Evolutionary conservation across 352 stramenopile genomes (phyloP).

Genomic region (Phytophthora agathidicida): DNA sequence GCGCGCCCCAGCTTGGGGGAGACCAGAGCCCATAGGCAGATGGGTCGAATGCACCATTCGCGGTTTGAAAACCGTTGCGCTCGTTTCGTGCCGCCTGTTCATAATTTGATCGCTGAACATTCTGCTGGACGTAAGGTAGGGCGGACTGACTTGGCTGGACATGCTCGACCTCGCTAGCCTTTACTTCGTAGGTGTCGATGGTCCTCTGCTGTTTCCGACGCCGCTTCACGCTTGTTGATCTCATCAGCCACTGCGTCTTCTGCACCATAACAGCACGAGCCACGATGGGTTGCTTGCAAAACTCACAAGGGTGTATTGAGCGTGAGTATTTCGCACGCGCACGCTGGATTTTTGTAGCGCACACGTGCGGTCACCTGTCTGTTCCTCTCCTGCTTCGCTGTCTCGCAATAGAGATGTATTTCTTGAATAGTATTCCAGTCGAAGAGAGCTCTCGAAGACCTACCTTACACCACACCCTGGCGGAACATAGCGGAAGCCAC

Average conservation of each 20-base stretch:
- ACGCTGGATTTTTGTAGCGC: constrained; percentile 5
- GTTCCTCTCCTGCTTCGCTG: constrained; percentile 7
- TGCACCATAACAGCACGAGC: constrained; percentile 9
- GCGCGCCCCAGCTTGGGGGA: too few relatives aligned
- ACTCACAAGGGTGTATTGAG: constrained; percentile 29
- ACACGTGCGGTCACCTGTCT: constrained; percentile 3
- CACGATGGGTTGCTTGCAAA: constrained; percentile 13
- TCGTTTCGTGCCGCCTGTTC: constrained; percentile 39
- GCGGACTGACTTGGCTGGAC: constrained; percentile 20
- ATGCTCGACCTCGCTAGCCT: not conserved
- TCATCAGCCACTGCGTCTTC: constrained; percentile 2
- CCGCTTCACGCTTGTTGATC: not conserved
- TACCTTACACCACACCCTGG: constrained; percentile 95
- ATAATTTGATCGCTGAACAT: constrained; percentile 9
- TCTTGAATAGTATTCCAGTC: constrained; percentile 3
- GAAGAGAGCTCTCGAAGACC: not conserved
- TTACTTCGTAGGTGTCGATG: not conserved
- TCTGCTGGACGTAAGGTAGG: constrained; percentile 3
- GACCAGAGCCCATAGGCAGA: too few relatives aligned
- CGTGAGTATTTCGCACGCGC: constrained; percentile 13
- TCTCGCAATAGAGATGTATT: constrained; percentile 9
- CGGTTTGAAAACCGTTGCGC: constrained; percentile 23
- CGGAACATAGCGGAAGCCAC: constrained; percentile 97
- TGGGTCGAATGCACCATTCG: too few relatives aligned
- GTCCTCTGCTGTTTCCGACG: constrained; percentile 6